Evolutionary conservation across 176 grass and related monocot genomes (phyloP), one percentile per base, ranked within the genome.

Genomic region (Oryza brachyantha): DNA sequence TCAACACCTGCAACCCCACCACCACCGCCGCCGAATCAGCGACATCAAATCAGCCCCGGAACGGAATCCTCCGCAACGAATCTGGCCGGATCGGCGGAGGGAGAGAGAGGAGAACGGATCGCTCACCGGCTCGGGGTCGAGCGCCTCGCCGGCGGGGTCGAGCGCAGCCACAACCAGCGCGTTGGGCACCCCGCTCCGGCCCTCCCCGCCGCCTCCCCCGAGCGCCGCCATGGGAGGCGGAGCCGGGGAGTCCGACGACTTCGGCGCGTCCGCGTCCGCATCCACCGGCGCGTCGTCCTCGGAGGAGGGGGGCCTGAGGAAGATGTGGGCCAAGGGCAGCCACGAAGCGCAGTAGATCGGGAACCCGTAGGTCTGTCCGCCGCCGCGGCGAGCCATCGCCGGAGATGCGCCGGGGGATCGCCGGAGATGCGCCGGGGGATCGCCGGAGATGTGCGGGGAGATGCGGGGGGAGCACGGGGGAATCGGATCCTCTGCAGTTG

Each of bases 281-380:
- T 22, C 58, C 59, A 41, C 78, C 2, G 64, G 58, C 6, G 27
- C 76, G 31, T 11, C 80, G 61, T 58, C 38, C n/a, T 50, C 79
- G 0, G 86, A 58, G 2, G 78, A 40, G 37, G 80, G 39, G 5
- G 88, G 37, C 16, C 67, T 40, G 29, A 84, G 68, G 86, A 84
- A 64, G 86, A 89, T 93, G 86, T 94, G 86, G 40, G 82, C 84
- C 6, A 95, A 76, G 61, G 96, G 92, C 13, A 96, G 71, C 90
- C 92, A 99, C 29, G 85, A 68, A 16, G 92, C 88, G 84, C 88
- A 99, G 86, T 91, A 99, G 86, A 99, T 96, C 46, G 92, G 96
- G 79, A 95, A 93, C 36, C 92, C 90, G 73, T 99, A 99, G 37
- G 92, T 93, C 88, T 83, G 81, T 16, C 68, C 85, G 8, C 88